phyloP scores from a whole-genome alignment of 2,329 filamentous ascomycete species.

The Alternaria sp. region DNA sequence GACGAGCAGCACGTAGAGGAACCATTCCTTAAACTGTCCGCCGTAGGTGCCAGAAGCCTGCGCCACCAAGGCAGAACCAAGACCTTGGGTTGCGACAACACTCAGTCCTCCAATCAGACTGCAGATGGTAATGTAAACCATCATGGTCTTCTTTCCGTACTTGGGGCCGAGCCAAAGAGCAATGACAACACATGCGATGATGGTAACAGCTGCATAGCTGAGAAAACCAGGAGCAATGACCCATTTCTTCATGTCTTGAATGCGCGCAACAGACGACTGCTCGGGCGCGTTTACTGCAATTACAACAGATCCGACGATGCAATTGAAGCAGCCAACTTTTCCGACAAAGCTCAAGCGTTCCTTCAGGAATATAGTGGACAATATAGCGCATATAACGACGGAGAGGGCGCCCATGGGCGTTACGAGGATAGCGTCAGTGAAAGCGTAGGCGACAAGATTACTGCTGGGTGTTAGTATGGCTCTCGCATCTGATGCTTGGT shows the following conservation, averaged over 20 bases:
- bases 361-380: constrained; percentile 95
- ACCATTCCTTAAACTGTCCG: constrained; percentile 96
- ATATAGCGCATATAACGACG: constrained; percentile 88
- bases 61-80: constrained; percentile 89
- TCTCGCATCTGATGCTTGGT: background rate
- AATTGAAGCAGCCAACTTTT: constrained; percentile 94
- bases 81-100: constrained; percentile 91
- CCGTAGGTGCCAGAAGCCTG: constrained; percentile 75
- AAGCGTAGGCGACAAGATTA: constrained; percentile 96
- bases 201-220: constrained; percentile 81
- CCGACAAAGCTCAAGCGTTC: constrained; percentile 94
- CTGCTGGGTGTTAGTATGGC: constrained; percentile 52
- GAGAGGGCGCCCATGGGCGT: constrained; percentile 90
- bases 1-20: constrained; percentile 87
- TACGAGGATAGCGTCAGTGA: constrained; percentile 94
- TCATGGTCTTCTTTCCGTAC: constrained; percentile 96
- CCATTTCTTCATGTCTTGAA: constrained; percentile 90
- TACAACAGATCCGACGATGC: constrained; percentile 89
- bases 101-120: constrained; percentile 93
- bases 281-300: constrained; percentile 93
- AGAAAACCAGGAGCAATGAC: constrained; percentile 89
- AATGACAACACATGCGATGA: constrained; percentile 74
- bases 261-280: constrained; percentile 83
- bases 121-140: constrained; percentile 96
- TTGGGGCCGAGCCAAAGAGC: constrained; percentile 83